phyloP scores from a whole-genome alignment of 2,329 filamentous ascomycete species.

The Lecanoromycetidae sp. region DNA sequence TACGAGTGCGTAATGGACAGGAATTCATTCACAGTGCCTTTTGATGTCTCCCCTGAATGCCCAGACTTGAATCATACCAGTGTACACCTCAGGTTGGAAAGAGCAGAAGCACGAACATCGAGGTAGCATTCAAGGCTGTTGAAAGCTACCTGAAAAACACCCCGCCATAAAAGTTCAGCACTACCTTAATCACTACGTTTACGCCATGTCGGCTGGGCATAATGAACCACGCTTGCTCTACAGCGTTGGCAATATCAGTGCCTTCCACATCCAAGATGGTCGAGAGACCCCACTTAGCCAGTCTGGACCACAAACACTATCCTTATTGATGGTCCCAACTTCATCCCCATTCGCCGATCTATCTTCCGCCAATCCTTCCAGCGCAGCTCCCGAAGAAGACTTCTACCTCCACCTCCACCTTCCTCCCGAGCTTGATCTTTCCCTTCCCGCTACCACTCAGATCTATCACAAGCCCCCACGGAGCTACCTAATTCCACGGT shows the following conservation, averaged over 20 bases:
- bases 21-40: no score
- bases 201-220: constrained; percentile 36
- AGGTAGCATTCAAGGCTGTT: no score
- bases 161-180: background rate
- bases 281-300: constrained; percentile 71
- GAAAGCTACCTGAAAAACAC: background rate
- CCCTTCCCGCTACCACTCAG: constrained; percentile 87
- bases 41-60: no score
- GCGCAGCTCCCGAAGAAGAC: constrained; percentile 59
- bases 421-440: constrained; percentile 84
- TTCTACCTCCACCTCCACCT: constrained; percentile 95
- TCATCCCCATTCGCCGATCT: constrained; percentile 54
- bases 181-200: background rate
- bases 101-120: no score
- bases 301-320: constrained; percentile 79
- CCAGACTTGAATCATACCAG: no score
- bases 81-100: no score
- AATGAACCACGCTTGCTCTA: constrained; percentile 46
- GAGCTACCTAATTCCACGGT: constrained; percentile 88
- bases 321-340: constrained; percentile 90
- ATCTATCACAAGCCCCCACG: constrained; percentile 91
- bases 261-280: constrained; percentile 83
- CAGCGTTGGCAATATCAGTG: constrained; percentile 68
- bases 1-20: no score
- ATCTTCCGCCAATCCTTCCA: constrained; percentile 44